Base-by-base conservation (phyloP, 2,329 filamentous ascomycete species). In the Colletotrichum sp. region DNA sequence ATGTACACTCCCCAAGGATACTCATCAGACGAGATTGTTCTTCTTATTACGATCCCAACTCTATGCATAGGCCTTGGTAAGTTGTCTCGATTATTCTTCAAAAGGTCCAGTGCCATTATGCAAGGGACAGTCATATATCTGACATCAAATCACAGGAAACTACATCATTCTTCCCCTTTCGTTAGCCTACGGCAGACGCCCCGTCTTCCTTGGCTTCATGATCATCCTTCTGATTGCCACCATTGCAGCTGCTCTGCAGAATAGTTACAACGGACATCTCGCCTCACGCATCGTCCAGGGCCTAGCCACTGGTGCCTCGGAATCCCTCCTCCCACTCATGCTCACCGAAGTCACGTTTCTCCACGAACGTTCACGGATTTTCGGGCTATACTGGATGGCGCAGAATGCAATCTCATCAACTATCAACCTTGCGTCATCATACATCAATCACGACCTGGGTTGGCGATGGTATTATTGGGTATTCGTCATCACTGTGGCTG, bases 391-490 rank as follows among this genome's bases (percentile, higher is more conserved):
- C 77, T 86, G 84, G 84, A 84, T 82, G 34, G 80, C 81, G 1
- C 85, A 87, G 63, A 86, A 83, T 59, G 79, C 82, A 24, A 79
- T 87, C 68, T 81, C 80, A 44, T 78, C 80, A 8, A 77, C 75
- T 3, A 80, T 87, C 32, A 83, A 82, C 26, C 79, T 87, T 7
- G 82, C 82, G 3, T 79, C 79, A 3, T 84, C 82, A 7, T 87
- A 86, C 60, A 78, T 84, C 32, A 83, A 81, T 4, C 82, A 81
- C 2, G 81, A 82, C 6, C 77, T 84, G 1, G 81, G 82, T 2
- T 87, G 86, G 85, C 79, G 84, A 49, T 87, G 85, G 83, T 87
- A 85, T 77, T 87, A 87, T 65, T 85, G 83, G 83, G 80, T 86
- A 2, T 84, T 84, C 24, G 81, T 81, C 12, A 84, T 85, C 55